Conservation (phyloP, 2,329 filamentous ascomycete genomes). For the Colletotrichum spinosum region DNA sequence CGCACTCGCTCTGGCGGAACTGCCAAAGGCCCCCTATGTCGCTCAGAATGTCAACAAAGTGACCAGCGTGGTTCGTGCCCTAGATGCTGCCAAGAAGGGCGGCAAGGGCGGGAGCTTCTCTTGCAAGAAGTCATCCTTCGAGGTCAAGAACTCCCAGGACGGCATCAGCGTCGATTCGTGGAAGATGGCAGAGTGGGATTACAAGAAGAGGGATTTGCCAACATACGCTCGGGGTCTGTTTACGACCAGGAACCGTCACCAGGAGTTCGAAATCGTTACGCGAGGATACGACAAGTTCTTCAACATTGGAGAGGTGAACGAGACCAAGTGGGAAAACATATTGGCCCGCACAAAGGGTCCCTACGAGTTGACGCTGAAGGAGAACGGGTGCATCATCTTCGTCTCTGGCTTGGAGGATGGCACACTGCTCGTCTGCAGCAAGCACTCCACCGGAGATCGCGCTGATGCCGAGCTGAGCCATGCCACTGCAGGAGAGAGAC, state of each 20-base stretch:
- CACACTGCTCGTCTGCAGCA: slow-evolving; percentile 95
- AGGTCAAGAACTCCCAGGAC: slow-evolving; percentile 71
- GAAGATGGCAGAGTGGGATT: slow-evolving; percentile 95
- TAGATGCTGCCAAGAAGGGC: slow-evolving; percentile 67
- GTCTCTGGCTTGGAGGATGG: slow-evolving; percentile 91
- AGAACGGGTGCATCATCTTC: slow-evolving; percentile 99
- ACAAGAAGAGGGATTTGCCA: slow-evolving; percentile 87
- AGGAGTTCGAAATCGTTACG: slow-evolving; percentile 81
- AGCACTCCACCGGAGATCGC: slow-evolving; percentile 92
- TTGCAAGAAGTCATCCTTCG: slow-evolving; percentile 84
- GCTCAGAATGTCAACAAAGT: slow-evolving; percentile 78
- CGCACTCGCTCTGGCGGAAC: slow-evolving; percentile 39
- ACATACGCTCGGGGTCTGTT: slow-evolving; percentile 96
- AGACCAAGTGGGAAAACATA: slow-evolving; percentile 88
- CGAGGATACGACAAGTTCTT: slow-evolving; percentile 99
- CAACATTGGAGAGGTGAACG: slow-evolving; percentile 84
- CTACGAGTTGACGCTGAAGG: slow-evolving; percentile 96
- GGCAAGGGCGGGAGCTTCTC: slow-evolving; percentile 70
- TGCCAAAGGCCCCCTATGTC: slow-evolving; percentile 68
- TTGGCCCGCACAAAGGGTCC: slow-evolving; percentile 81
- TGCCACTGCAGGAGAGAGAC: slow-evolving; percentile 83
- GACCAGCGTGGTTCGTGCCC: slow-evolving; percentile 70
- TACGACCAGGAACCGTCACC: slow-evolving; percentile 77
- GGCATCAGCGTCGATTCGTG: slow-evolving; percentile 85
- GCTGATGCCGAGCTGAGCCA: slow-evolving; percentile 80